A percentile compares a stretch with the other conserved stretches of the same genome.
Conservation (phyloP, 768 basidiomycete species). For the Rossbeevera mucosa region DNA sequence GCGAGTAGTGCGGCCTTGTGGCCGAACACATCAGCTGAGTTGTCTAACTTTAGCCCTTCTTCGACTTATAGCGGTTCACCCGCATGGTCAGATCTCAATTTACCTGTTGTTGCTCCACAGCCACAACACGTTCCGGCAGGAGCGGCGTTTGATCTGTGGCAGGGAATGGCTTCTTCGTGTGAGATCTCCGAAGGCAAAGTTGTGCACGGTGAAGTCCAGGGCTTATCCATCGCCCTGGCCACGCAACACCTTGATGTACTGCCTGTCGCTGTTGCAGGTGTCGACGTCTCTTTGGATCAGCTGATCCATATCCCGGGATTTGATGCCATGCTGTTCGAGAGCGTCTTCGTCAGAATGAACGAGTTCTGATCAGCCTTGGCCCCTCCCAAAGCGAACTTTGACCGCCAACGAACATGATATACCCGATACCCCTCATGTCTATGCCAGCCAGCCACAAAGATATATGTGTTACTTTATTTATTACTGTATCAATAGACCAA, state of each 20-base stretch:
- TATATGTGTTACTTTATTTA: not conserved
- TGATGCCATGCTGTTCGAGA: constrained; percentile 17
- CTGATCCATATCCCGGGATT: constrained; percentile 6
- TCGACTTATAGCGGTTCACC: constrained; percentile 44
- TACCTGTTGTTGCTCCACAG: constrained; percentile 28
- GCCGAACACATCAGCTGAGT: constrained; percentile 11
- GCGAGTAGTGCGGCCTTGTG: constrained; percentile 5
- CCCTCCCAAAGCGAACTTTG: not conserved
- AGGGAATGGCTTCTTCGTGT: constrained; percentile 3
- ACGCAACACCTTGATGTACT: constrained; percentile 1
- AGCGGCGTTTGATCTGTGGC: constrained; percentile 19
- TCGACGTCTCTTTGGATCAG: constrained; percentile 5
- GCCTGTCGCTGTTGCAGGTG: constrained; percentile 4
- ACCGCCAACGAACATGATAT: not conserved
- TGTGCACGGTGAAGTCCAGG: not conserved
- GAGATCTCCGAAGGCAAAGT: constrained; percentile 1
- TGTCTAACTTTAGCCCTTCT: constrained; percentile 33
- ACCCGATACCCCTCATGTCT: not conserved
- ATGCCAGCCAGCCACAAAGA: not conserved
- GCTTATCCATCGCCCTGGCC: not conserved
- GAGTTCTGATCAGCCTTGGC: constrained; percentile 5
- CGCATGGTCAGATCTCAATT: constrained; percentile 25
- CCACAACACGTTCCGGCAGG: constrained; percentile 15
- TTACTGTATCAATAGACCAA: constrained; percentile 4
- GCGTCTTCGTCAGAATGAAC: constrained; percentile 5